A percentile compares a stretch with the other conserved stretches of the same genome.
Conservation (phyloP, 2,329 filamentous ascomycete genomes). For the Ceratocystis ficicola region DNA sequence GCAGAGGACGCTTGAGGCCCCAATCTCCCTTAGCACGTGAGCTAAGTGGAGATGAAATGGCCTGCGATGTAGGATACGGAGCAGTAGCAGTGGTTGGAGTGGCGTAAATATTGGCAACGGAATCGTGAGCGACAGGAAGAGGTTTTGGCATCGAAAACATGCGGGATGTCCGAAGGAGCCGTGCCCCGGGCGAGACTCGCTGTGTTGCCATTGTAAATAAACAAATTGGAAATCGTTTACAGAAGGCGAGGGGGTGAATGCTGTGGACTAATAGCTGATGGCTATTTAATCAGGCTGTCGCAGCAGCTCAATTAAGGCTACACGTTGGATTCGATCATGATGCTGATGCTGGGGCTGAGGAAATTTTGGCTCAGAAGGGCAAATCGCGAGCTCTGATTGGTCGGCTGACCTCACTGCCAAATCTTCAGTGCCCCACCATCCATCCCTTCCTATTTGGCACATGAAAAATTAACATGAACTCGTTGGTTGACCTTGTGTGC, state of each 20-base stretch:
- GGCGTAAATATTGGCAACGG: conserved; percentile 30
- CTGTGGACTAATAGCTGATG: neutral
- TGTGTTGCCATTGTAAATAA: conserved; percentile 18
- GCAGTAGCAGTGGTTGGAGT: conserved; percentile 45
- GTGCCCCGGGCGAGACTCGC: conserved; percentile 46
- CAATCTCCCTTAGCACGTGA: conserved; percentile 74
- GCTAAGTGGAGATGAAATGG: conserved; percentile 63
- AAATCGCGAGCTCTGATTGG: conserved; percentile 20
- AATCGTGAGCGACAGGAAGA: conserved; percentile 49
- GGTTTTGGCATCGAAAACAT: conserved; percentile 77
- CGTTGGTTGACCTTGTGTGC: neutral
- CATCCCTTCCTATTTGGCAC: neutral
- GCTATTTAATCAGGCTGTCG: neutral
- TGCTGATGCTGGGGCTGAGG: conserved; percentile 16
- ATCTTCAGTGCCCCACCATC: conserved; percentile 12
- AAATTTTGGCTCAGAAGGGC: conserved; percentile 18
- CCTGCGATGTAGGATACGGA: conserved; percentile 67
- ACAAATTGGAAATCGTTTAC: neutral
- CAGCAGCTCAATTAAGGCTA: neutral
- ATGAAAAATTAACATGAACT: neutral
- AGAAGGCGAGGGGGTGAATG: neutral
- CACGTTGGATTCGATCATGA: neutral
- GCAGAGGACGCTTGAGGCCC: conserved; percentile 80
- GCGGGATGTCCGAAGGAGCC: conserved; percentile 72
- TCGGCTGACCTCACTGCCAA: neutral